Evolutionary conservation across 2,329 filamentous ascomycete species (phyloP).

Genomic region (Clonostachys rosea): DNA sequence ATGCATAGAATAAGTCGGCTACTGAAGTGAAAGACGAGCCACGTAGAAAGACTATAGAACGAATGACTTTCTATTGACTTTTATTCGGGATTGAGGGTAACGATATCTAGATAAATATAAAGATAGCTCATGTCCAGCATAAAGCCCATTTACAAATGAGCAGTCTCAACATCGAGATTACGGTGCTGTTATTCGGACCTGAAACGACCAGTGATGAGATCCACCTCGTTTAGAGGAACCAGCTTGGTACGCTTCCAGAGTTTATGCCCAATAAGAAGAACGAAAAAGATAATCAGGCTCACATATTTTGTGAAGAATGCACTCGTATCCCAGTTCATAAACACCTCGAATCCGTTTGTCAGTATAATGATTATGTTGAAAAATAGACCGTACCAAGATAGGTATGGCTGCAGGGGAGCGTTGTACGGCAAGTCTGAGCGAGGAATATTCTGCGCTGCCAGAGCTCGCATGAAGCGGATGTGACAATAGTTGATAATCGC

Average conservation of each 20-base stretch:
- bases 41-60: too few relatives aligned
- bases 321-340: slow-evolving; percentile 56
- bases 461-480: slow-evolving; percentile 59
- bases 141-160: too few relatives aligned
- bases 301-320: slow-evolving; percentile 8
- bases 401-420: slow-evolving; percentile 58
- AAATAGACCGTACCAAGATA: slow-evolving; percentile 61
- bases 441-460: slow-evolving; percentile 50
- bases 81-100: too few relatives aligned
- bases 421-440: slow-evolving; percentile 55
- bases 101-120: too few relatives aligned
- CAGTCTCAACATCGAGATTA: too few relatives aligned
- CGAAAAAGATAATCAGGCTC: slow-evolving; percentile 54
- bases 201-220: slow-evolving; percentile 1
- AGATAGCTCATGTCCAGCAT: too few relatives aligned
- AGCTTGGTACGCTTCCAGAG: slow-evolving; percentile 31
- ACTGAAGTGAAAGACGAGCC: too few relatives aligned
- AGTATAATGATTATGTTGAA: slow-evolving; percentile 61
- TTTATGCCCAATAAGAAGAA: slow-evolving; percentile 59
- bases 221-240: slow-evolving; percentile 17
- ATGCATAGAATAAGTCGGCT: too few relatives aligned
- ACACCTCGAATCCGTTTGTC: slow-evolving; percentile 66
- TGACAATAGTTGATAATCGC: slow-evolving; percentile 61
- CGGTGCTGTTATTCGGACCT: too few relatives aligned
- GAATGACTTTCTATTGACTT: too few relatives aligned